Conservation (phyloP, 140 eudicot species). For the Cichorium intybus region DNA sequence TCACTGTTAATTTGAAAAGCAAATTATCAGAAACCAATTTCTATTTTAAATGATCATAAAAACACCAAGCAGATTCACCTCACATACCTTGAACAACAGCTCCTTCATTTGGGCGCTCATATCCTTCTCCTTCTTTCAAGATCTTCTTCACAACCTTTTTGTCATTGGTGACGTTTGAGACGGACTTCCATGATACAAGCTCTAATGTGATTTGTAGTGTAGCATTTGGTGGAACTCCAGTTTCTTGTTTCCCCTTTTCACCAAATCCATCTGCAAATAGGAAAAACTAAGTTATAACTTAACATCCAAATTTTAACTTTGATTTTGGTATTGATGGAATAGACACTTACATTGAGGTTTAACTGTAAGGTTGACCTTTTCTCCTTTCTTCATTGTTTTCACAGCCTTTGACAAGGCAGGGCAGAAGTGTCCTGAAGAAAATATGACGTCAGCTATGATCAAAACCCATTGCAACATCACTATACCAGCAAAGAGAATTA, state of each 20-base stretch:
- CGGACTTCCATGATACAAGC: slow-evolving; percentile 83
- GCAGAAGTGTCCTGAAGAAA: slow-evolving; percentile 61
- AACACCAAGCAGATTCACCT: background rate
- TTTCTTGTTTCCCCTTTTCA: slow-evolving; percentile 71
- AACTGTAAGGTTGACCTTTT: slow-evolving; percentile 62
- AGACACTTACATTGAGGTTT: slow-evolving; percentile 76
- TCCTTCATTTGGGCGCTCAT: slow-evolving; percentile 81
- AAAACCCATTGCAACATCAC: background rate
- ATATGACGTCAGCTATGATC: slow-evolving; percentile 3
- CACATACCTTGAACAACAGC: slow-evolving; percentile 72
- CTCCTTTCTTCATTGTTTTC: slow-evolving; percentile 97
- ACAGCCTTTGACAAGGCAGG: slow-evolving; percentile 82
- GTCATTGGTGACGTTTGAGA: slow-evolving; percentile 63
- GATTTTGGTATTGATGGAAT: background rate
- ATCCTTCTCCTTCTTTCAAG: slow-evolving; percentile 88
- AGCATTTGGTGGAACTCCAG: slow-evolving; percentile 82
- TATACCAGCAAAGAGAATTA: background rate
- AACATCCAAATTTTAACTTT: background rate
- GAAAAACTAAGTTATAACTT: background rate
- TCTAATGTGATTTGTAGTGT: slow-evolving; percentile 56
- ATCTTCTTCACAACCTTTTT: slow-evolving; percentile 78
- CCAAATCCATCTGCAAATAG: slow-evolving; percentile 83
- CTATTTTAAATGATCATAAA: background rate
- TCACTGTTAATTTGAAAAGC: slow-evolving; percentile 47
- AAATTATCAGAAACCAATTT: slow-evolving; percentile 4